Evolutionary conservation across 2,329 filamentous ascomycete genomes (phyloP).

Genomic region (Beauveria rudraprayagi): DNA sequence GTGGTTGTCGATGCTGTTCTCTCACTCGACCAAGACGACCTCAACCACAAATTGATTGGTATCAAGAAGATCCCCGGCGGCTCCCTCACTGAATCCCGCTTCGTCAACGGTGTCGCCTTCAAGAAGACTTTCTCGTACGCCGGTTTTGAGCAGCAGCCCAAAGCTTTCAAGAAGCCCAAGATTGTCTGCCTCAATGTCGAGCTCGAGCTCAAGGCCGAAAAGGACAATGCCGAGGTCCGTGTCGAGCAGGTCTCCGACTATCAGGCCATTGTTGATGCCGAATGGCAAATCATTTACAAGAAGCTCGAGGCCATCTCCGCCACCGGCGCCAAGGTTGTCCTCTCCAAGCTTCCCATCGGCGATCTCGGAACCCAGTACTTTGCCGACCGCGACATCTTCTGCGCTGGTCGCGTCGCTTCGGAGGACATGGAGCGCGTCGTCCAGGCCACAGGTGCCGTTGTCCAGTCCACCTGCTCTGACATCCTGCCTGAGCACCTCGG

Average conservation of each 20-base stretch:
- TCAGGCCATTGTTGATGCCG: conserved; percentile 96
- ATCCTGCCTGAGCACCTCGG: conserved; percentile 85
- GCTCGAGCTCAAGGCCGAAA: conserved; percentile 96
- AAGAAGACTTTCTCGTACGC: conserved; percentile 99
- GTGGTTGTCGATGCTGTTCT: conserved; percentile 98
- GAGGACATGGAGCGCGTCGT: conserved; percentile 96
- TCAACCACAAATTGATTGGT: conserved; percentile 96
- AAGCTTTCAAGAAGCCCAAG: conserved; percentile 87
- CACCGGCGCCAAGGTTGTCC: conserved; percentile 92
- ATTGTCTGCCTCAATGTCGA: conserved; percentile 98
- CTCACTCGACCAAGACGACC: conserved; percentile 88
- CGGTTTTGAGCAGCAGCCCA: conserved; percentile 98
- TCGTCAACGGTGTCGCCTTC: conserved; percentile 97
- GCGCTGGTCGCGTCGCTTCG: conserved; percentile 81
- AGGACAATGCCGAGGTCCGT: conserved; percentile 96
- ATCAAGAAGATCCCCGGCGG: conserved; percentile 98
- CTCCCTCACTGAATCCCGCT: conserved; percentile 89
- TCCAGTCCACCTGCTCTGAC: conserved; percentile 95
- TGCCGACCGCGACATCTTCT: conserved; percentile 96
- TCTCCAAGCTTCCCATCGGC: conserved; percentile 94
- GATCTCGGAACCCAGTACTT: conserved; percentile 98
- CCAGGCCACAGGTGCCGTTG: conserved; percentile 82
- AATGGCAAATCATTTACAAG: conserved; percentile 99
- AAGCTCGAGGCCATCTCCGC: conserved; percentile 93
- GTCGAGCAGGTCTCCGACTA: conserved; percentile 99